Percentiles rank a stretch among this genome's conserved stretches.
Conservation (phyloP, 805 yeast genomes). For the Wickerhamiella parazyma region DNA sequence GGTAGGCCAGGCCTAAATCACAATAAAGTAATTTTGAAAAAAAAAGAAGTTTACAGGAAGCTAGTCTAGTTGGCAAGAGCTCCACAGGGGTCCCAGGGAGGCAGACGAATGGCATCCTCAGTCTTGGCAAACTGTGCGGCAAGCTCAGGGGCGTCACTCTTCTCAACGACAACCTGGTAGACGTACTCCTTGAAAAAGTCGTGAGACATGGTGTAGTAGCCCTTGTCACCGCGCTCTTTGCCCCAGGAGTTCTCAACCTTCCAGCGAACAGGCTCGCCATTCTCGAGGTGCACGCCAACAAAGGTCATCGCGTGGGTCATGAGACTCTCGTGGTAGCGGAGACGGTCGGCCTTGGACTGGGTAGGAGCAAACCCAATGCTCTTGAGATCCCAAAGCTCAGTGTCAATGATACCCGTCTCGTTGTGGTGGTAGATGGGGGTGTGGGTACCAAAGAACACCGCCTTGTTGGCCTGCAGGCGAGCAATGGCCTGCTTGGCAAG, state of each 20-base stretch:
- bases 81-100: constrained; percentile 74
- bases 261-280: constrained; percentile 51
- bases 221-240: constrained; percentile 49
- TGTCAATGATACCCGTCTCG: constrained; percentile 57
- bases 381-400: constrained; percentile 52
- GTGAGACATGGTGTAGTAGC: constrained; percentile 59
- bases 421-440: constrained; percentile 66
- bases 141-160: constrained; percentile 35
- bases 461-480: constrained; percentile 57
- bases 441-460: constrained; percentile 81
- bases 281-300: constrained; percentile 59
- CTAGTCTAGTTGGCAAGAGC: constrained; percentile 37
- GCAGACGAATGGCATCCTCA: constrained; percentile 39
- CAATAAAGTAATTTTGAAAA: no score
- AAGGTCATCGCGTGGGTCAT: constrained; percentile 90
- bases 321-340: constrained; percentile 52
- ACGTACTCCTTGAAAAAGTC: constrained; percentile 64
- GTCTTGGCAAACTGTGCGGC: constrained; percentile 30
- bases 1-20: no score
- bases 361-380: constrained; percentile 34
- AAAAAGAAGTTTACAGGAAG: not conserved
- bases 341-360: constrained; percentile 51
- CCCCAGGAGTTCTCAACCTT: constrained; percentile 75
- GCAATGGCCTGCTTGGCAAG: constrained; percentile 50
- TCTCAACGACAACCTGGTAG: constrained; percentile 53